phyloP scores from a whole-genome alignment of 306 rosid genomes.

The Luffa aegyptiaca region DNA sequence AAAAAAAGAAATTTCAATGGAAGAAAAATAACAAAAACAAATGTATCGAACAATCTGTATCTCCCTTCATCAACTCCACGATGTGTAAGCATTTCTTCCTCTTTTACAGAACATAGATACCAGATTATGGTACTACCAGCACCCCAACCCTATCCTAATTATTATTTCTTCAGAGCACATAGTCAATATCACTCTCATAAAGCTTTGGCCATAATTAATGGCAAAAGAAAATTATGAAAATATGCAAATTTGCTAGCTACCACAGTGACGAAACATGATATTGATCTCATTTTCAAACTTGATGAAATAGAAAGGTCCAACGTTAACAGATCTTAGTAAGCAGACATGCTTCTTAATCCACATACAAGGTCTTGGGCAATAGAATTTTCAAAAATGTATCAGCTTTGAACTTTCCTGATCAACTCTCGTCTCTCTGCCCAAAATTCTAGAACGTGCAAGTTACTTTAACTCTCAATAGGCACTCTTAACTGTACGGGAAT shows the following conservation, averaged over 20 bases:
- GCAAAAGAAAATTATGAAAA: not conserved
- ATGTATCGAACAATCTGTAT: not conserved
- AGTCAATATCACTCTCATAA: not conserved
- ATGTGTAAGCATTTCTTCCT: not conserved
- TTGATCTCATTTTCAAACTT: not conserved
- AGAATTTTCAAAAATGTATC: not conserved
- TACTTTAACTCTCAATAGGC: not conserved
- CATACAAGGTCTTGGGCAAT: not conserved
- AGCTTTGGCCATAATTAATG: not conserved
- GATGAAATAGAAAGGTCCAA: not conserved
- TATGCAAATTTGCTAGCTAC: not conserved
- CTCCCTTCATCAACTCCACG: not conserved
- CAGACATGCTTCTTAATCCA: not conserved
- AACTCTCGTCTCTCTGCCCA: not conserved
- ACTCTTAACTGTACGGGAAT: not conserved
- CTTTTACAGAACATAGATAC: not conserved
- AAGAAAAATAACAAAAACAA: not conserved
- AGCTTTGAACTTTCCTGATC: not conserved
- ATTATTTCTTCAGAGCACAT: not conserved
- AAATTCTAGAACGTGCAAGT: not conserved
- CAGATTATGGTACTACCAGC: not conserved
- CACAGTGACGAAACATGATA: not conserved
- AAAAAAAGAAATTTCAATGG: too few relatives aligned
- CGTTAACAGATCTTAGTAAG: not conserved
- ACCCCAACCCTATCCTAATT: not conserved